Base-by-base conservation (phyloP, 2,329 filamentous ascomycete genomes). In the Dryadomyces quercivorus region DNA sequence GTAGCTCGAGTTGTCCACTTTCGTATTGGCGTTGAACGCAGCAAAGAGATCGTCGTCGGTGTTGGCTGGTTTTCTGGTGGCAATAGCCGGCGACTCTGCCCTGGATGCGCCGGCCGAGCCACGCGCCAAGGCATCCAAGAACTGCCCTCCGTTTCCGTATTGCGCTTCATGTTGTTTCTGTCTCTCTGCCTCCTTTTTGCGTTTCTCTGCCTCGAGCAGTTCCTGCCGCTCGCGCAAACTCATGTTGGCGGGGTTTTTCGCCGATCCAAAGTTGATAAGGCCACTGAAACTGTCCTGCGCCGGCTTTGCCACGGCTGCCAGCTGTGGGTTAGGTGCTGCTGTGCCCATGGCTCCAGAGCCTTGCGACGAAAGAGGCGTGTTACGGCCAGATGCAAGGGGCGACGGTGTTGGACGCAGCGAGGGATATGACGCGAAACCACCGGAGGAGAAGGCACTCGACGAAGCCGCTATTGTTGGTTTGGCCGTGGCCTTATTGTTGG, bases 201-300 rank as follows among this genome's bases (percentile, higher is more conserved):
- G 74, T 69, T 81, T 88, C 67, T 85, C 81, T 4, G 75, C 77
- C 59, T 82, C 77, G 42, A 85, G 68, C 57, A 79, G 80, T 58
- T 81, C 78, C 67, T 88, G 87, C 63, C 89, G 84, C 67, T 95
- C 88, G 60, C 86, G 80, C 60, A 95, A 70, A 58, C 81, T 85
- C 16, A 96, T 73, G 59, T 86, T 93, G 67, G 82, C 85, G 34
- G 77, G 79, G 53, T 71, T 69, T 66, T 83, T 84, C 51, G 53
- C 31, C 31, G 34, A 69, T 50, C 78, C 78, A 62, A 85, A 82
- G 60, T 77, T 82, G 58, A 90, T 75, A 52, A 93, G 73, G 62
- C 83, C 86, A 63, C 87, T 86, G 70, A 93, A 93, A 72, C 85
- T 89, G 65, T 93, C 88, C 49, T 76, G 70, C 6, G 78, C 68